phyloP scores from a whole-genome alignment of 2,329 filamentous ascomycete genomes.

The Nothophaeocryptopus gaeumannii region DNA sequence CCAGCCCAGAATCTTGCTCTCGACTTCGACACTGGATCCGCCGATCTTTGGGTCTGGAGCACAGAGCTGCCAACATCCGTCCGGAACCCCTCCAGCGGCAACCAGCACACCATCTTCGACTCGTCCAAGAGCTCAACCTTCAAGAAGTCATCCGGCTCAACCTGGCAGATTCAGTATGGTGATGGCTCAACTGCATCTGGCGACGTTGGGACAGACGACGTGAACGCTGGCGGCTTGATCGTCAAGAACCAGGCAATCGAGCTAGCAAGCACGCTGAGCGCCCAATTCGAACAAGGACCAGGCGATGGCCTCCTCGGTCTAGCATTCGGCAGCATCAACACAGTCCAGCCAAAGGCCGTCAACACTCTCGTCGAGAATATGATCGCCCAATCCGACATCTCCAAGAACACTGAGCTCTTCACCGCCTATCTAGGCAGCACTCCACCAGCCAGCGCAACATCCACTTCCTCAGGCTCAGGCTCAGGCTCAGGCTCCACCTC shows the following conservation, averaged over 20 bases:
- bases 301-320: conserved; percentile 67
- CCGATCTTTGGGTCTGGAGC: conserved; percentile 58
- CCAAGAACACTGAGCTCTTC: conserved; percentile 56
- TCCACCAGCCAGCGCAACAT: conserved; percentile 40
- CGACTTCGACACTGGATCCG: conserved; percentile 68
- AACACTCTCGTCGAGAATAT: conserved; percentile 68
- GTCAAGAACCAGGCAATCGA: conserved; percentile 65
- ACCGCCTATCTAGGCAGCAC: conserved; percentile 61
- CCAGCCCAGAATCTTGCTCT: conserved; percentile 53
- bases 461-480: conserved; percentile 16
- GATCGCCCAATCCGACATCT: conserved; percentile 57
- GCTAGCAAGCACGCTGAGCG: conserved; percentile 58
- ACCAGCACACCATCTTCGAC: conserved; percentile 56
- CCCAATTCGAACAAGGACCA: conserved; percentile 54
- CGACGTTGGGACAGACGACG: conserved; percentile 61
- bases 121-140: conserved; percentile 60
- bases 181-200: conserved; percentile 65
- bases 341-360: conserved; percentile 47
- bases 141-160: conserved; percentile 49
- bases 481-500: not conserved
- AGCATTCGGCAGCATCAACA: conserved; percentile 49
- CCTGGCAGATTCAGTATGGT: conserved; percentile 66
- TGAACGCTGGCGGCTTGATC: conserved; percentile 60
- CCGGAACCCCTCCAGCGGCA: conserved; percentile 5
- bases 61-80: conserved; percentile 20